A percentile compares a stretch with the other conserved stretches of the same genome.
These are phyloP conservation scores for Ogataea glucozyma DNA, from an alignment of 805 yeast species.

Conservation along the genomic window DNA sequence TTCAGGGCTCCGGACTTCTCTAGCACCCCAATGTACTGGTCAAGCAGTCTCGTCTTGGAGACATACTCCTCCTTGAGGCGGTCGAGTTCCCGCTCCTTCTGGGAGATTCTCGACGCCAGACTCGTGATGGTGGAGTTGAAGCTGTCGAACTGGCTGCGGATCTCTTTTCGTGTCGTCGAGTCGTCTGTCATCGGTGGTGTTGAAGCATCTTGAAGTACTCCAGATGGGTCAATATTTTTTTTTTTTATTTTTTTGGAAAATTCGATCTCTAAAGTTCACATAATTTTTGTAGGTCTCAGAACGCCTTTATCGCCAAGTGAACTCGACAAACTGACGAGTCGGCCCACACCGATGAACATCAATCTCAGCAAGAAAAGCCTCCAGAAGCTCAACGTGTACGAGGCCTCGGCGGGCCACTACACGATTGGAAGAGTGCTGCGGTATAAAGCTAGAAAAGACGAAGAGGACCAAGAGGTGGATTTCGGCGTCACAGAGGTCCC, in stretches of 20 bases:
- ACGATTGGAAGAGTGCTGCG: constrained; percentile 12
- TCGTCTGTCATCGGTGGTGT: background rate
- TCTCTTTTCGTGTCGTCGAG: background rate
- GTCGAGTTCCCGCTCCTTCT: constrained; percentile 43
- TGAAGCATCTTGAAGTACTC: background rate
- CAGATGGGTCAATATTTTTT: background rate
- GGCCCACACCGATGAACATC: constrained; percentile 3
- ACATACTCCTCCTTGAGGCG: constrained; percentile 25
- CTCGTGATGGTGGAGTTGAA: constrained; percentile 25
- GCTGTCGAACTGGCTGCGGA: constrained; percentile 18
- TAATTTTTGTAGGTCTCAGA: background rate
- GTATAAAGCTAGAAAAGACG: constrained; percentile 14
- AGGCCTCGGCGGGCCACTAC: constrained; percentile 22
- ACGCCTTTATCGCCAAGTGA: background rate
- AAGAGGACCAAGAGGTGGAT: constrained; percentile 11
- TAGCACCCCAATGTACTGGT: constrained; percentile 23
- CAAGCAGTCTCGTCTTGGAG: constrained; percentile 21
- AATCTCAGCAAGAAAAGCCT: constrained; percentile 13
- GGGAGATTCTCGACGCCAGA: constrained; percentile 40
- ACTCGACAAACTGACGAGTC: background rate
- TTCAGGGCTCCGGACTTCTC: constrained; percentile 15
- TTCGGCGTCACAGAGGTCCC: constrained; percentile 11
- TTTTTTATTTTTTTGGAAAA: background rate
- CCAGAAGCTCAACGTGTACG: constrained; percentile 20
- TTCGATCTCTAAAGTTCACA: background rate